Percentiles rank a stretch among this genome's conserved stretches.
Evolutionary conservation across 139 green algal genomes (phyloP).

Genomic region (Chlamydomonas sphaeroides): DNA sequence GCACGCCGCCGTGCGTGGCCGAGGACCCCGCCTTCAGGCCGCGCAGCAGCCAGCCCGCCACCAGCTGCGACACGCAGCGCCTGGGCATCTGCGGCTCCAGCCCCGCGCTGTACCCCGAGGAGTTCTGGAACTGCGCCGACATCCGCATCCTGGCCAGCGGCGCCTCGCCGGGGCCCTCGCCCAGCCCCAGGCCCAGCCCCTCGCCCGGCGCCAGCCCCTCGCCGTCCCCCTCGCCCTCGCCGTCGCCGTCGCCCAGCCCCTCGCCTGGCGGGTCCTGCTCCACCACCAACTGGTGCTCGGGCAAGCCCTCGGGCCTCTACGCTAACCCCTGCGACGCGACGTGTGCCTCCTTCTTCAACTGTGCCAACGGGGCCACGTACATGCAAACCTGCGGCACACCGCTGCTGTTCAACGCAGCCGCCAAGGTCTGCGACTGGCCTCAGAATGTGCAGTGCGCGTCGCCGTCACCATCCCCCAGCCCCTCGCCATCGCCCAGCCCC

Average conservation of each 20-base stretch:
- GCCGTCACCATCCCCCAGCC: neutral
- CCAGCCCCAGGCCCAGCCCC: neutral
- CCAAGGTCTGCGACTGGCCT: constrained; percentile 1
- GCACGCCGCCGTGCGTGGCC: constrained; percentile 2
- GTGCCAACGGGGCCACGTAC: neutral
- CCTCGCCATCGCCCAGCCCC: neutral
- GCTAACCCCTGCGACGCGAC: constrained; percentile 2
- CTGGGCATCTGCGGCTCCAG: constrained; percentile 13
- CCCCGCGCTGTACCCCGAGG: neutral
- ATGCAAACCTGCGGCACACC: neutral
- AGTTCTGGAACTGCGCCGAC: constrained; percentile 37
- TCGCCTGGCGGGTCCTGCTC: neutral
- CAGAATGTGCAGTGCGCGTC: neutral
- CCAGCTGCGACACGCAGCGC: neutral
- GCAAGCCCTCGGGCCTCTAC: neutral
- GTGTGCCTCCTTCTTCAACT: neutral
- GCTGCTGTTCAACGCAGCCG: neutral
- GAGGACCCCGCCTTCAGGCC: constrained; percentile 15
- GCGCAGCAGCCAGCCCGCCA: neutral
- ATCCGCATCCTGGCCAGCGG: neutral
- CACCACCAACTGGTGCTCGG: neutral
- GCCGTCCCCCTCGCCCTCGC: neutral
- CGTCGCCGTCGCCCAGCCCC: neutral
- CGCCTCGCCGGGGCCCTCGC: neutral
- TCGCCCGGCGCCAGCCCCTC: neutral